Evolutionary conservation across 805 yeast species (phyloP).

Genomic region (Spencermartinsiella europaea): DNA sequence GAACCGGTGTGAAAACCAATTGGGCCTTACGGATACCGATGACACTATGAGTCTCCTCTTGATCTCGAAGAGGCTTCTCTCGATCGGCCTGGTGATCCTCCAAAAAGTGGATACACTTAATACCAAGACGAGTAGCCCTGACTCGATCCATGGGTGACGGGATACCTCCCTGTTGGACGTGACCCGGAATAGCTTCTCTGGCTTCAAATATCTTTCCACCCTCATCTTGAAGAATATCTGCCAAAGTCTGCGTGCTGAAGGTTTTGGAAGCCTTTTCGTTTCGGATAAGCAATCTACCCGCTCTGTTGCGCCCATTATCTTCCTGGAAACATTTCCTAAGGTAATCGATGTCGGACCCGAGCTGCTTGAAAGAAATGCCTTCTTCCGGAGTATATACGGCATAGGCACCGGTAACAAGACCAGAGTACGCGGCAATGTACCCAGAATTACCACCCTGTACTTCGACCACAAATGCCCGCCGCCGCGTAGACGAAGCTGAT

Average conservation of each 20-base stretch:
- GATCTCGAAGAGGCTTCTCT: constrained; percentile 5
- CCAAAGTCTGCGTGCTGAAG: constrained; percentile 74
- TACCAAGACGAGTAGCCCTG: constrained; percentile 82
- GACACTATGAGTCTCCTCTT: constrained; percentile 46
- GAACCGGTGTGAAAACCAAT: constrained; percentile 66
- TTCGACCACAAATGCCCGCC: constrained; percentile 92
- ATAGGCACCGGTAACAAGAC: constrained; percentile 84
- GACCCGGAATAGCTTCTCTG: constrained; percentile 95
- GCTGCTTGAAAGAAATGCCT: constrained; percentile 58
- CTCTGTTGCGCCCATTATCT: constrained; percentile 73
- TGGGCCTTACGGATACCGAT: constrained; percentile 78
- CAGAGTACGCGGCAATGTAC: constrained; percentile 80
- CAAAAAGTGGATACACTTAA: constrained; percentile 81
- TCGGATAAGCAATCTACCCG: constrained; percentile 82
- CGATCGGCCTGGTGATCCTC: constrained; percentile 44
- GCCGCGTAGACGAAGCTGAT: constrained; percentile 90
- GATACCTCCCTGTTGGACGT: constrained; percentile 94
- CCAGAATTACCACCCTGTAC: constrained; percentile 99
- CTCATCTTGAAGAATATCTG: constrained; percentile 78
- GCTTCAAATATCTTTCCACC: constrained; percentile 76
- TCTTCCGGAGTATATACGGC: constrained; percentile 90
- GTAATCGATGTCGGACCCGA: constrained; percentile 70
- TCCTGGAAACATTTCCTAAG: constrained; percentile 61
- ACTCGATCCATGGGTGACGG: constrained; percentile 95
- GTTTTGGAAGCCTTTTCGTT: constrained; percentile 79